Percentiles rank a stretch among this genome's conserved stretches.
Conservation (phyloP, 73 alveolate genomes). For the Uronychia setigera region DNA sequence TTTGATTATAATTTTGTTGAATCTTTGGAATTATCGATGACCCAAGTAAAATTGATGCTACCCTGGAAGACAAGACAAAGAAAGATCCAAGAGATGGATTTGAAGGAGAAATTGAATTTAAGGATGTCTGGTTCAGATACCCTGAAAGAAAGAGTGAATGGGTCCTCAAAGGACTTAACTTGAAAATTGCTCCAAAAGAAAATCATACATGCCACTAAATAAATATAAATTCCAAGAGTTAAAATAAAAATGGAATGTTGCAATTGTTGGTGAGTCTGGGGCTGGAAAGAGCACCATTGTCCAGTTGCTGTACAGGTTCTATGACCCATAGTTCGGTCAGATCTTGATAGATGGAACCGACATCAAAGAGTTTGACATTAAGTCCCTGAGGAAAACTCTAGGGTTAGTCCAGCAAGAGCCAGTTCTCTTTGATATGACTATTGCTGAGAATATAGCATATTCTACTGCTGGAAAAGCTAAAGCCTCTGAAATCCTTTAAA, state of each 20-base stretch:
- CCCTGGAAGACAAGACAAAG: too few relatives aligned
- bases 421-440: slow-evolving; percentile 79
- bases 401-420: slow-evolving; percentile 95
- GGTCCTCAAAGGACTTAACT: slow-evolving; percentile 59
- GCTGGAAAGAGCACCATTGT: slow-evolving; percentile 86
- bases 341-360: slow-evolving; percentile 76
- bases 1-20: too few relatives aligned
- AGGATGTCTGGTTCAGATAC: slow-evolving; percentile 84
- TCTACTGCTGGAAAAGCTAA: slow-evolving; percentile 46
- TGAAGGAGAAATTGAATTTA: slow-evolving; percentile 81
- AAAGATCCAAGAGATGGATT: not conserved
- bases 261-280: slow-evolving; percentile 94
- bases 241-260: slow-evolving; percentile 69
- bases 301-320: slow-evolving; percentile 76
- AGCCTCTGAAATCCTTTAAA: slow-evolving; percentile 1
- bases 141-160: slow-evolving; percentile 73
- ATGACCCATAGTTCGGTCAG: slow-evolving; percentile 82
- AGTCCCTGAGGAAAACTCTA: slow-evolving; percentile 65
- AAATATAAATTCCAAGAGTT: too few relatives aligned
- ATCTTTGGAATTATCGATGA: slow-evolving; percentile 65
- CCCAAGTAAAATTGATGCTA: slow-evolving; percentile 34
- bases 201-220: too few relatives aligned
- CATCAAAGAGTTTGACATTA: slow-evolving; percentile 63
- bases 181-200: too few relatives aligned
- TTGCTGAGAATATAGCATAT: slow-evolving; percentile 84